phyloP scores from a whole-genome alignment of 169 alveolate genomes.

The Plasmodium sp. region DNA sequence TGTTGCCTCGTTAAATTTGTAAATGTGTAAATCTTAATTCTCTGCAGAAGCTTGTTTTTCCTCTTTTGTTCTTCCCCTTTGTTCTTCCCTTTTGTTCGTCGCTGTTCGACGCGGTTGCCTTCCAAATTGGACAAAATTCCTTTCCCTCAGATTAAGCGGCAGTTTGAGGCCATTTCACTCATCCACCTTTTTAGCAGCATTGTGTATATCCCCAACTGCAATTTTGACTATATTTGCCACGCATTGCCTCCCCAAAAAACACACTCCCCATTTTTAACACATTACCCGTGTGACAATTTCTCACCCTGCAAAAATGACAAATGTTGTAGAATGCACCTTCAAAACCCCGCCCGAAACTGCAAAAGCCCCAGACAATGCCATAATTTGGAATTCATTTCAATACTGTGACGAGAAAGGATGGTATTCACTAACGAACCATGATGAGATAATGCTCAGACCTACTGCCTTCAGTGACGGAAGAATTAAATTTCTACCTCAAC shows the following conservation, averaged over 20 bases:
- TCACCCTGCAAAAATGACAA: conserved; percentile 34
- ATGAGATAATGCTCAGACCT: conserved; percentile 76
- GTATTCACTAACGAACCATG: conserved; percentile 80
- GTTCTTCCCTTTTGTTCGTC: background rate
- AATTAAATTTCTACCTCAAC: conserved; percentile 79
- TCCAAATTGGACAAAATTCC: background rate
- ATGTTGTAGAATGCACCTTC: conserved; percentile 70
- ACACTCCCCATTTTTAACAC: background rate
- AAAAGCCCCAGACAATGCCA: conserved; percentile 58
- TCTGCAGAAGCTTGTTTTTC: background rate
- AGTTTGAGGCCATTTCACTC: background rate
- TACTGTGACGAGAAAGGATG: conserved; percentile 79
- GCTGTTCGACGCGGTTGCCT: background rate
- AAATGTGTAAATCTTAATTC: conserved; percentile 1
- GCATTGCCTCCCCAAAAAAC: background rate
- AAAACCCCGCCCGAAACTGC: conserved; percentile 63
- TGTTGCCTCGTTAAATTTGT: background rate
- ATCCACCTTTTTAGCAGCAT: background rate
- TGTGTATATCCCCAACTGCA: background rate
- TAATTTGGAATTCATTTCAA: conserved; percentile 72
- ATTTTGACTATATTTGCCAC: background rate
- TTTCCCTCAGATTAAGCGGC: background rate
- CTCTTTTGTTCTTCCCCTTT: background rate
- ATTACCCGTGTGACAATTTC: background rate
- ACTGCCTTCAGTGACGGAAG: conserved; percentile 78